phyloP scores from a whole-genome alignment of 2,329 filamentous ascomycete species.

The Fusarium kyushuense region DNA sequence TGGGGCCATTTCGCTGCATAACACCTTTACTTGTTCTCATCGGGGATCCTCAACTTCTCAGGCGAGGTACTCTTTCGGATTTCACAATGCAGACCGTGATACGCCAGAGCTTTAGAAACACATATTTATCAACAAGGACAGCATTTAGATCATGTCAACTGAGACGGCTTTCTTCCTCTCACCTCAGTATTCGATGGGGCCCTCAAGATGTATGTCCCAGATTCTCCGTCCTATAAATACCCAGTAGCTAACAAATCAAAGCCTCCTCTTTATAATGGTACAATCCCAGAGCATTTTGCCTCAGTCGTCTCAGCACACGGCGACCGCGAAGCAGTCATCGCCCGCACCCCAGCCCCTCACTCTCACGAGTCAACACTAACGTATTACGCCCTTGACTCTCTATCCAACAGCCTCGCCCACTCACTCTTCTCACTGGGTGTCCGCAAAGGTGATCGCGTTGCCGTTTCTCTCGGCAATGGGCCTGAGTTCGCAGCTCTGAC shows the following conservation, averaged over 20 bases:
- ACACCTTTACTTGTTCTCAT: background rate
- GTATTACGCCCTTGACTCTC: constrained; percentile 79
- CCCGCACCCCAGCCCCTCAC: constrained; percentile 58
- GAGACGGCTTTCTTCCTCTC: constrained; percentile 38
- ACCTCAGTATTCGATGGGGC: constrained; percentile 49
- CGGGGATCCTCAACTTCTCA: background rate
- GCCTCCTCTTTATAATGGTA: constrained; percentile 75
- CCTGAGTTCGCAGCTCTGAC: constrained; percentile 85
- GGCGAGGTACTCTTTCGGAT: background rate
- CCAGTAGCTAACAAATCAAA: constrained; percentile 50
- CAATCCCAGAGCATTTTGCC: constrained; percentile 79
- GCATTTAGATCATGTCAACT: constrained; percentile 10
- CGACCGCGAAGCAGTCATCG: constrained; percentile 70
- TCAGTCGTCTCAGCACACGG: constrained; percentile 72
- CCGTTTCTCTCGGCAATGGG: constrained; percentile 87
- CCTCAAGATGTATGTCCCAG: constrained; percentile 47
- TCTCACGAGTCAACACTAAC: constrained; percentile 74
- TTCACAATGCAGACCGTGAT: constrained; percentile 35
- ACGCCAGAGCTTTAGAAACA: constrained; percentile 29
- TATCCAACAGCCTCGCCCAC: constrained; percentile 80
- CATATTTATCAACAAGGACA: constrained; percentile 17
- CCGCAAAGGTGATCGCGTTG: constrained; percentile 84
- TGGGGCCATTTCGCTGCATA: background rate
- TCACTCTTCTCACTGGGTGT: constrained; percentile 79
- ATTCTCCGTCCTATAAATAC: background rate